These are phyloP conservation scores for Backusella australiensis DNA, from an alignment of 192 early-diverging fungal genomes.

Conservation along the genomic window DNA sequence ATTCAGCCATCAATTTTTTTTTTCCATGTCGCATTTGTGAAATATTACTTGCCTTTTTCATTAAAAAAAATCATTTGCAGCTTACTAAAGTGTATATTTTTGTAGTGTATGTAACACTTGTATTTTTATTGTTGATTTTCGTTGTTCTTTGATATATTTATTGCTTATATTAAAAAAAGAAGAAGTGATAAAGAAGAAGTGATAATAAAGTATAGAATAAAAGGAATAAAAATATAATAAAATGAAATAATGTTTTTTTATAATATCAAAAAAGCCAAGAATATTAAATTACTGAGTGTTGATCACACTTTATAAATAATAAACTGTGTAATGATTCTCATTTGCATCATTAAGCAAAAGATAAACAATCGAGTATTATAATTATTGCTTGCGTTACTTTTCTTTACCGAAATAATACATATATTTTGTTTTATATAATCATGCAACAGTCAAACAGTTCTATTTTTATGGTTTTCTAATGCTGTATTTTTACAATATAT, in stretches of 20 bases:
- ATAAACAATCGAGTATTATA: not conserved
- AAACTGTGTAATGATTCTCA: not conserved
- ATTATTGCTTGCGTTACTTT: too few species aligned
- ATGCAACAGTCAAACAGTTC: not conserved
- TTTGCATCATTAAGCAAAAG: not conserved
- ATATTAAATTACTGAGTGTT: not conserved
- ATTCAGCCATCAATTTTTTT: not conserved
- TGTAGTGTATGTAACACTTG: not conserved
- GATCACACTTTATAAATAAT: not conserved
- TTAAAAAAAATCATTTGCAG: not conserved
- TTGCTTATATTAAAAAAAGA: too few species aligned
- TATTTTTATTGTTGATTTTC: not conserved
- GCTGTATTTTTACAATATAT: constrained; percentile 51
- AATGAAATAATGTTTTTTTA: not conserved
- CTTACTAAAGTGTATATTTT: not conserved
- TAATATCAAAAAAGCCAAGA: not conserved
- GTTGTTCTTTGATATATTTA: not conserved
- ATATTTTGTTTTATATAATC: not conserved
- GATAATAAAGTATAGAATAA: not conserved
- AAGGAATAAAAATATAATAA: not conserved
- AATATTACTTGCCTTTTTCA: constrained; percentile 2
- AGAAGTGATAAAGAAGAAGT: not conserved
- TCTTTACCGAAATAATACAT: too few species aligned
- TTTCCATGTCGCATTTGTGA: not conserved
- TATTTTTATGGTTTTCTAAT: not conserved